Base-by-base conservation (phyloP, 257 asterid genomes). In the Cynanchum wilfordii region DNA sequence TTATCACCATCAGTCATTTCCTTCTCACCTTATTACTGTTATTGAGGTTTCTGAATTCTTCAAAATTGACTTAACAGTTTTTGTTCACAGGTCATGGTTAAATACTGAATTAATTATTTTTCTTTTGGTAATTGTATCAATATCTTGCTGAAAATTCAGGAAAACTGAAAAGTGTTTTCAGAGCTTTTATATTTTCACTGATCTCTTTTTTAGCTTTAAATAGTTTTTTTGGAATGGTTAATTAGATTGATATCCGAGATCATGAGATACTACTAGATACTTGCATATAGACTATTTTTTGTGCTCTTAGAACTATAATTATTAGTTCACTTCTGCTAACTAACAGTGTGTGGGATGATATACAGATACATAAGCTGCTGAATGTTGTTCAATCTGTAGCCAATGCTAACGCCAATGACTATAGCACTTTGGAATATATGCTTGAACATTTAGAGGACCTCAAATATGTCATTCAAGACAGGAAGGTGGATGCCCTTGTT, bases 401-500 rank as follows among this genome's bases (percentile, higher is more conserved):
- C 77, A 89, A 75, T 70, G 81, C 86, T 44, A 95, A 90, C 84
- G 73, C 77, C 81, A 83, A 73, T 78, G 92, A 87, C 71, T 94
- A 91, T 80, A 87, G 82, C 77, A 81, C 99, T 16, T 80, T 95
- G 87, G 95, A 90, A 74, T 87, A 79, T 77, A 87, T 95, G 93
- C 86, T 92, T 36, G 92, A 89, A 74, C 86, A 82, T 64, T 72
- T 90, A 78, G 98, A 90, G 45, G 98, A 95, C 77, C 89, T 95
- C 75, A 92, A 90, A 81, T 90, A 86, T 80, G 92, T 87, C 77
- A 92, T 95, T 77, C 86, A 89, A 73, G 97, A 90, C 77, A 86
- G 98, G 83, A 95, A 90, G 85, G 98, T 87, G 84, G 99, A 95
- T 84, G 99, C 97, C 75, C 98, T 95, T 76, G 88, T 92, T 67